Conservation (phyloP, 371 early-diverging fungal species). For the Actinomucor elegans region DNA sequence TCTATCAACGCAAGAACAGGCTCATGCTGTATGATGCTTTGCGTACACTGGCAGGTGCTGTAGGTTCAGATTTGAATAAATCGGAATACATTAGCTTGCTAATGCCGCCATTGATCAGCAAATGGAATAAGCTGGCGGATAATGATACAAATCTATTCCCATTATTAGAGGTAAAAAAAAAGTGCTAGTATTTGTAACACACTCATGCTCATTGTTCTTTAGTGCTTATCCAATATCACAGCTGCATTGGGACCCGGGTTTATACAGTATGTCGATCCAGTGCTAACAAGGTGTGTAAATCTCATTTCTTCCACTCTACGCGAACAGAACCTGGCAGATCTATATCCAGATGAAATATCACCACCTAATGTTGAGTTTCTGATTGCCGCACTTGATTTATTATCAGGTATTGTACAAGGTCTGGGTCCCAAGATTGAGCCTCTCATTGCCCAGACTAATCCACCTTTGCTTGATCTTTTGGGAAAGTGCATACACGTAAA, state of each 20-base stretch:
- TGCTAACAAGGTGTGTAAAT: conserved; percentile 77
- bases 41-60: conserved; percentile 89
- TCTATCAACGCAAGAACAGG: conserved; percentile 88
- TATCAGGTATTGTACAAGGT: conserved; percentile 85
- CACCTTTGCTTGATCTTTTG: conserved; percentile 68
- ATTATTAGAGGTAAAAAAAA: conserved; percentile 71
- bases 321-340: conserved; percentile 50
- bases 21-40: conserved; percentile 91
- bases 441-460: conserved; percentile 62
- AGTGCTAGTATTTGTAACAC: background rate
- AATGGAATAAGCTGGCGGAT: conserved; percentile 78
- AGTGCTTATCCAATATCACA: conserved; percentile 82
- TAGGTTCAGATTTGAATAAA: conserved; percentile 74
- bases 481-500: conserved; percentile 68
- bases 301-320: conserved; percentile 68
- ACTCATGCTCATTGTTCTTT: background rate
- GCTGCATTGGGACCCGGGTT: conserved; percentile 81
- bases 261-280: conserved; percentile 68
- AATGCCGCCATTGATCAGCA: conserved; percentile 83
- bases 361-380: conserved; percentile 84
- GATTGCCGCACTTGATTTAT: conserved; percentile 85
- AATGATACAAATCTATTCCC: conserved; percentile 87
- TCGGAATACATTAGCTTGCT: conserved; percentile 71
- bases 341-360: conserved; percentile 52
- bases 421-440: conserved; percentile 65